Evolutionary conservation across 2,329 filamentous ascomycete genomes (phyloP).

Genomic region (Venturiaceae sp.): DNA sequence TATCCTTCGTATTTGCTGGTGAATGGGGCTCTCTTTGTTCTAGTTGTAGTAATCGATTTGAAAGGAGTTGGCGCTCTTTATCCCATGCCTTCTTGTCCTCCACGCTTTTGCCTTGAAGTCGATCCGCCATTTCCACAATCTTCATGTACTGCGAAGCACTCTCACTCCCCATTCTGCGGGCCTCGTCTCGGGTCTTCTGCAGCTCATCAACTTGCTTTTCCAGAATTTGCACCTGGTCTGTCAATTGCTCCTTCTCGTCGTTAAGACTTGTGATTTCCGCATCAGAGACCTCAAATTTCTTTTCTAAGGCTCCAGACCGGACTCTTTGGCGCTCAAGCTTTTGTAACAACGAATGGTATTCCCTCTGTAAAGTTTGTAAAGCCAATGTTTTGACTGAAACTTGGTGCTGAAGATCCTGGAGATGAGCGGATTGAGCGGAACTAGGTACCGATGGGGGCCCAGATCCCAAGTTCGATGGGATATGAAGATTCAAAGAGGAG

Average conservation of each 20-base stretch:
- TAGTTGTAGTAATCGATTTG: neutral
- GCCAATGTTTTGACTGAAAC: conserved; percentile 43
- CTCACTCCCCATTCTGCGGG: conserved; percentile 28
- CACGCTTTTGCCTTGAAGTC: conserved; percentile 32
- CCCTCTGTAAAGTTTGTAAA: conserved; percentile 42
- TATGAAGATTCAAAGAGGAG: conserved; percentile 16
- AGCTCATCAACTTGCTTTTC: conserved; percentile 40
- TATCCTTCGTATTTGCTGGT: neutral
- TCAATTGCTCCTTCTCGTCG: conserved; percentile 39
- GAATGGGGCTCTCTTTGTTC: neutral
- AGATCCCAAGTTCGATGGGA: conserved; percentile 1
- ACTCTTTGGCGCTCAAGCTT: conserved; percentile 41
- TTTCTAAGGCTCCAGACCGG: conserved; percentile 39
- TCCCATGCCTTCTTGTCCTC: conserved; percentile 33
- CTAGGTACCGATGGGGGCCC: neutral
- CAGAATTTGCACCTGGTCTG: conserved; percentile 35
- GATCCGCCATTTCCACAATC: conserved; percentile 40
- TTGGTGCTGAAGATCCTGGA: conserved; percentile 44
- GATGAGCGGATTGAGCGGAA: conserved; percentile 27
- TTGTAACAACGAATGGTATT: conserved; percentile 42
- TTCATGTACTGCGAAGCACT: conserved; percentile 40
- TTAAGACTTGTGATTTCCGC: conserved; percentile 38
- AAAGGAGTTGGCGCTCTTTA: conserved; percentile 26
- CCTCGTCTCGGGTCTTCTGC: conserved; percentile 36
- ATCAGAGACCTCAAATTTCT: conserved; percentile 26